Conservation (phyloP, 129 eudicot genomes). For the Sambucus nigra region DNA sequence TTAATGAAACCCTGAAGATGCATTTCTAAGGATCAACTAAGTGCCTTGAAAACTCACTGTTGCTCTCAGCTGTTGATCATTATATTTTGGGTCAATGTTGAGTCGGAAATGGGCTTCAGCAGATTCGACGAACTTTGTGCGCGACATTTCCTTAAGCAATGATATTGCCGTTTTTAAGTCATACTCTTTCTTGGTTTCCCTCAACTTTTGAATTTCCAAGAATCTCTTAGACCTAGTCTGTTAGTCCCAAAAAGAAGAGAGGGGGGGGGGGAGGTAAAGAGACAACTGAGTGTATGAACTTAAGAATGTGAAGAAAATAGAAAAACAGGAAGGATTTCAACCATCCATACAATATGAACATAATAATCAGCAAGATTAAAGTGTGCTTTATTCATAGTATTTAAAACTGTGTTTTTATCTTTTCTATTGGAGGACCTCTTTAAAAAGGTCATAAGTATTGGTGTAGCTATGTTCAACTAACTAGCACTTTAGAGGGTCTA, state of each 20-base stretch:
- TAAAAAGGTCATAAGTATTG: no score
- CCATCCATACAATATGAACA: background rate
- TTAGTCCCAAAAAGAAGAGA: background rate
- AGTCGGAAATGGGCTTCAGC: constrained; percentile 98
- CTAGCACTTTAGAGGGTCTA: no score
- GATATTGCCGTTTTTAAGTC: constrained; percentile 70
- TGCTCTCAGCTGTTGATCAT: constrained; percentile 95
- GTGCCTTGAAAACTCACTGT: constrained; percentile 44
- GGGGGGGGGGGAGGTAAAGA: background rate
- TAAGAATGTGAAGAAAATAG: background rate
- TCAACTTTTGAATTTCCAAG: constrained; percentile 80
- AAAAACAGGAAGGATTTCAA: no score
- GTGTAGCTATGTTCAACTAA: no score
- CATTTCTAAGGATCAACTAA: constrained; percentile 2
- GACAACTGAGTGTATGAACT: background rate
- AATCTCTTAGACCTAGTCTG: constrained; percentile 89
- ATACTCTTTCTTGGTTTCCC: constrained; percentile 83
- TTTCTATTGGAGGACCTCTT: no score
- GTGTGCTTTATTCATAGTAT: no score
- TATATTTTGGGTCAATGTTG: constrained; percentile 91
- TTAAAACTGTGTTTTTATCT: no score
- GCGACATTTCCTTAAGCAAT: constrained; percentile 69
- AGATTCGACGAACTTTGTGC: constrained; percentile 72
- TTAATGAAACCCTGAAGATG: background rate
- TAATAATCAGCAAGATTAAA: background rate